phyloP scores from a whole-genome alignment of 176 grass and related monocot genomes.

The Paspalum vaginatum region DNA sequence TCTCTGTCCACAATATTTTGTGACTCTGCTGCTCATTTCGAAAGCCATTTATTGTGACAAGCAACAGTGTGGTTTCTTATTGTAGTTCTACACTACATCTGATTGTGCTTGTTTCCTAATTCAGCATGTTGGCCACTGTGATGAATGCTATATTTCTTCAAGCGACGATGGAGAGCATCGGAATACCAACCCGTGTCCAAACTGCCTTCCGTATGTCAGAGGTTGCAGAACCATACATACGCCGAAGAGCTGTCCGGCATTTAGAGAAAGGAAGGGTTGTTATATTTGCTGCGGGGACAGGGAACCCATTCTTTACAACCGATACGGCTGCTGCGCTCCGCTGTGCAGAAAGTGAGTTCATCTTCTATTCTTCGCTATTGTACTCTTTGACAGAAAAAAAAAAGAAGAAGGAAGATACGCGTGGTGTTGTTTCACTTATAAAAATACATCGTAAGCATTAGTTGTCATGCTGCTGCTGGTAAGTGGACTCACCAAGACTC shows the following conservation, averaged over 20 bases:
- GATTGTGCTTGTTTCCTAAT: conserved; percentile 23
- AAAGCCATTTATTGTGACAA: neutral
- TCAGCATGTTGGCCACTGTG: conserved; percentile 94
- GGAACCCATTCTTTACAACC: conserved; percentile 98
- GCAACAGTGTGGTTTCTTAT: neutral
- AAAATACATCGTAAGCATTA: conserved; percentile 29
- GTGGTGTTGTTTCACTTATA: neutral
- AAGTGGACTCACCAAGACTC: neutral
- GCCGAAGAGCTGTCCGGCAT: conserved; percentile 85
- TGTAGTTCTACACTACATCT: neutral
- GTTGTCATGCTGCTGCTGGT: conserved; percentile 5
- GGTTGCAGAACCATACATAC: conserved; percentile 98
- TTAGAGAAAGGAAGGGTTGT: conserved; percentile 99
- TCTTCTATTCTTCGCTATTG: conserved; percentile 20
- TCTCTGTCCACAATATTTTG: conserved; percentile 14
- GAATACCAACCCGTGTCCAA: conserved; percentile 93
- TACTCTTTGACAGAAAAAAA: neutral
- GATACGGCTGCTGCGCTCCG: conserved; percentile 97
- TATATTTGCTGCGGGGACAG: conserved; percentile 98
- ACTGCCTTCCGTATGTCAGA: conserved; percentile 99
- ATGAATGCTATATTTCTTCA: conserved; percentile 99
- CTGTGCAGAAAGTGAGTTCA: conserved; percentile 96
- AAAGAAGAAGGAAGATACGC: conserved; percentile 23
- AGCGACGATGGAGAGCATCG: conserved; percentile 99
- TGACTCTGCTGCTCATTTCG: neutral